Base-by-base conservation (phyloP, 139 green algal genomes). In the Tetradesmus obliquus region DNA sequence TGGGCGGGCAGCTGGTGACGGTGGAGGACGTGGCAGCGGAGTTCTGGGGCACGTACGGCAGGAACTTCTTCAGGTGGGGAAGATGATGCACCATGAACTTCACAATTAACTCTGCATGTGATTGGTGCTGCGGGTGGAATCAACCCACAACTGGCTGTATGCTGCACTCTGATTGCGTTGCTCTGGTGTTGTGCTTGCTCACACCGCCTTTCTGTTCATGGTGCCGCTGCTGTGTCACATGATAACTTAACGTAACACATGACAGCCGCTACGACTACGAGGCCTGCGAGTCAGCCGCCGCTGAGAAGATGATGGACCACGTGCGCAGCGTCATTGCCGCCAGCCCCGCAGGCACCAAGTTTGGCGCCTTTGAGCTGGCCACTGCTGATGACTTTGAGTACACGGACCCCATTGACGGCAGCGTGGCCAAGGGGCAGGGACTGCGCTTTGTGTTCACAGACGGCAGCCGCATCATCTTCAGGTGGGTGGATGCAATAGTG, bases 391-490 rank as follows among this genome's bases (percentile, higher is more conserved):
- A 99, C 94, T 99, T 99, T 93, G 94, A 95, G 72, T 99, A 99
- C 96, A 99, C 95, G 7, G 98, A 99, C 94, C 98, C 98, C 86
- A 98, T 99, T 79, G 97, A 99, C 89, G 98, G 98, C 95, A 96
- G 90, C 81, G 96, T 98, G 86, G 97, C 98, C 57, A 96, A 94
- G 71, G 97, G 97, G 94, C 98, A 99, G 96, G 98, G 98, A 87
- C 93, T 99, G 87, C 95, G 98, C 89, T 99, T 99, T 92, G 95
- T 99, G 13, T 99, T 99, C 94, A 94, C 91, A 79, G 98, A 99
- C 90, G 98, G 98, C 92, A 98, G 95, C 3, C 95, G 98, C 86
- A 99, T 99, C 93, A 98, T 99, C 92, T 99, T 99, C 97, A 94
- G 98, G 62, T 95, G 99, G 84, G 98, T 95, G 1, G 98, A 85